Evolutionary conservation across 306 rosid genomes (phyloP), one percentile per base, ranked within the genome.

Genomic region (Senna siamea): DNA sequence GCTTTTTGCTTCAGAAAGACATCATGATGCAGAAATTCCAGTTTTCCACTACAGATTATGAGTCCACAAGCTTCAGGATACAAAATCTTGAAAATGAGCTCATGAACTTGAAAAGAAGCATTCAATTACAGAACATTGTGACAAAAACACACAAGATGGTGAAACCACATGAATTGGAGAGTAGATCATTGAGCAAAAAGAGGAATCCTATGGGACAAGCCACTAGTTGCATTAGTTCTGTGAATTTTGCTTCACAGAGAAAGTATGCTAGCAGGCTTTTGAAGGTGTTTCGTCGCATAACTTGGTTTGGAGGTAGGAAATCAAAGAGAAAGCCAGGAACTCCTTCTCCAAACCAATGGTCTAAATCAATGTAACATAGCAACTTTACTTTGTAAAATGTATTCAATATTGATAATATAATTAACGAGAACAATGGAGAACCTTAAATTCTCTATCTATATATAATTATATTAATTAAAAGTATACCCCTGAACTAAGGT

Each of bases 61-160:
- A 90, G 82, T 89, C 97, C 5, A 90, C 98, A 35, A 90, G 97
- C 87, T 89, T 93, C 81, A 88, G 97, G 65, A 88, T 90, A 40
- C 96, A 90, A 70, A 89, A 52, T 51, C 95, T 93, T 54, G 93
- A 93, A 58, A 89, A 89, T 75, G 97, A 90, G 77, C 86, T 93
- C 73, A 63, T 79, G 81, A 74, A 90, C 20, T 76, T 93, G 90
- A 90, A 93, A 80, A 83, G 54, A 54, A 93, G 81, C 76, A 82
- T 93, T 66, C 85, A 87, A 10, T 50, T 90, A 85, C 89, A 89
- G 67, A 81, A 84, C 44, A 32, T 5, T 57, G 76, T 83, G 7
- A 83, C 86, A 70, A 87, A 77, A 66, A 59, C 85, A 47, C 82
- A 75, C 87, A 78, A 32, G 5, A 5, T 5, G 2, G 2, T 5